Conservation (phyloP, 148 eudicot genomes). For the Euryodendron excelsum region DNA sequence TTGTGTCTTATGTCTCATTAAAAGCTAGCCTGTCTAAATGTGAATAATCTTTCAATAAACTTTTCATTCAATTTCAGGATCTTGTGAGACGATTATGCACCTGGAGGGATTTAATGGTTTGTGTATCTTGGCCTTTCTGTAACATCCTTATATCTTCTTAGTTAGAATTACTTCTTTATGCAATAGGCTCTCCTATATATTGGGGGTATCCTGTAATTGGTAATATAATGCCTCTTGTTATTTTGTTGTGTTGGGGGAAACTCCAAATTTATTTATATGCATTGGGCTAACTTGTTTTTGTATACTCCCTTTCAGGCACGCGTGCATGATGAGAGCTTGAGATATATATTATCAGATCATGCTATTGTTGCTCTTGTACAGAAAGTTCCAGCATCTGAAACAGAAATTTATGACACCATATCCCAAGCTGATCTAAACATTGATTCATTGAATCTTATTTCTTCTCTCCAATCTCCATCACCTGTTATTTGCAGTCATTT, state of each 20-base stretch:
- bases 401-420: slow-evolving; percentile 49
- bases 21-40: slow-evolving; percentile 10
- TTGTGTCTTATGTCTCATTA: neutral
- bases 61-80: slow-evolving; percentile 60
- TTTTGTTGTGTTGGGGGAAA: neutral
- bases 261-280: neutral
- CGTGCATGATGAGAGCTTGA: slow-evolving; percentile 94
- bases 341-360: slow-evolving; percentile 78
- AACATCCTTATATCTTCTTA: neutral
- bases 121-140: slow-evolving; percentile 19
- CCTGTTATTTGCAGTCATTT: slow-evolving; percentile 72
- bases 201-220: neutral
- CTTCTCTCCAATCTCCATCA: slow-evolving; percentile 52
- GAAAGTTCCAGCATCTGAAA: slow-evolving; percentile 48
- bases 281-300: slow-evolving; percentile 17
- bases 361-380: slow-evolving; percentile 73
- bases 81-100: slow-evolving; percentile 68
- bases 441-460: slow-evolving; percentile 34
- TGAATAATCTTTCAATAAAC: slow-evolving; percentile 5
- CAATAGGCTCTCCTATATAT: neutral
- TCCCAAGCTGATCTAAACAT: slow-evolving; percentile 51
- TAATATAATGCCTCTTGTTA: neutral
- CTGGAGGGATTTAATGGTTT: slow-evolving; percentile 98
- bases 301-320: slow-evolving; percentile 65
- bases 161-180: neutral